Evolutionary conservation across 192 early-diverging fungal genomes (phyloP), one percentile per base, ranked within the genome.

Genomic region (Backusella morwellensis): DNA sequence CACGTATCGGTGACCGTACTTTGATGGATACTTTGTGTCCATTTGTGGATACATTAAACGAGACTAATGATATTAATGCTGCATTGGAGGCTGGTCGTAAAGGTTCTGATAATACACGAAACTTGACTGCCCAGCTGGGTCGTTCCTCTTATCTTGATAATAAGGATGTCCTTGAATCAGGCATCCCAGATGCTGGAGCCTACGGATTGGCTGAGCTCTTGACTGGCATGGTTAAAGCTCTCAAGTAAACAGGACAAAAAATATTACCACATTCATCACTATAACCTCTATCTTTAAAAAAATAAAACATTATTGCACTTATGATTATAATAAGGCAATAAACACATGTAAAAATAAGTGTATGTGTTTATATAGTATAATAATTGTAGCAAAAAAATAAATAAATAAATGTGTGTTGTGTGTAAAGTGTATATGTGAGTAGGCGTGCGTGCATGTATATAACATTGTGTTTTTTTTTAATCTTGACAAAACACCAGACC

Each of bases 1-100:
- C 92, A 19, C 86, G 90, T n/a, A 84, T 85, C 23, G 92, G 92
- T 66, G 90, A 92, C 72, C 89, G 92, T 74, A 94, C 92, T 2
- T 81, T 94, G 44, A 92, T 94, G 72, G 92, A 94, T 74, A 86
- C 88, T 0, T 80, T 94, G 34, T 80, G 88, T 40, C 92, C 92
- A 8, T 94, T 94, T 87, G 84, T 91, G 11, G 73, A 84, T 41
- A 75, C 82, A 11, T 56, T 86, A 11, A 66, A 75, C 8, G 70
- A 79, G 19, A 82, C 79, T 0, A 36, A 81, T n/a, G 82, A 88
- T 6, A 21, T 90, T 35, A 59, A 69, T 1, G 72, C 78, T 35
- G 91, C 92, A 2, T 35, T 91, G 6, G 75, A 86, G 19, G 86
- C 86, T 5, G 91, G 89, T 9, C 56, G 44, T 35, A 70, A 82